Evolutionary conservation across 2,329 filamentous ascomycete species (phyloP), one percentile per base, ranked within the genome.

Genomic region (Ophiocordyceps camponoti-rufipedis): DNA sequence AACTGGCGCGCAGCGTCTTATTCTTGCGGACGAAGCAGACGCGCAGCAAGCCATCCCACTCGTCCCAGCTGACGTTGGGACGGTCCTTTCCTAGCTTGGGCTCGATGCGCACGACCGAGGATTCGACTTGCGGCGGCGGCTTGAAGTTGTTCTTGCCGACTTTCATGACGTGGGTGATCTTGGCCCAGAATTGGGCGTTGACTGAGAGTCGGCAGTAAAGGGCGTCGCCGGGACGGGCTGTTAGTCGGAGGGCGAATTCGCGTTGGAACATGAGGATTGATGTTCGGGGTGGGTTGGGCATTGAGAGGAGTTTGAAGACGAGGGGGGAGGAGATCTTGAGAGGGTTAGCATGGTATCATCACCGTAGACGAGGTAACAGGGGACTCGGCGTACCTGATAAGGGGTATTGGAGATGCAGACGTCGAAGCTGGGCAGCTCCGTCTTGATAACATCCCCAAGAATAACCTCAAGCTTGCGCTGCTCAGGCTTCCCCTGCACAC

Each of bases 81-180:
- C 86, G 69, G 51, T 80, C 75, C 43, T 65, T 68, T 11, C 87
- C 87, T 35, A 75, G 72, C 67, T 95, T 93, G 19, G 87, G 87
- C 58, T 89, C 85, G 52, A 95, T 82, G 48, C 88, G 75, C 43
- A 95, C 87, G 7, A 95, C 88, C 47, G 82, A 88, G 8, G 79
- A 85, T 63, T 98, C 91, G 47, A 98, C 91, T 56, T 86, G 77
- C 9, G 91, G 91, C 1, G 91, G 89, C 0, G 91, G 91, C 50
- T 85, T 86, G 73, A 96, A 98, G 67, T 96, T 96, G 64, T 93
- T 91, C 64, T 82, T 84, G 51, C 88, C 87, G 42, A 96, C 89
- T 66, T 94, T 94, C 80, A 94, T 85, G 53, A 94, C 78, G 61
- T 73, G 69, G n/a, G 68, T 69, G 55, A 72, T 70, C 49, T 69